Base-by-base conservation (phyloP, 805 yeast species). In the Cyberlindnera xylosilytica region DNA sequence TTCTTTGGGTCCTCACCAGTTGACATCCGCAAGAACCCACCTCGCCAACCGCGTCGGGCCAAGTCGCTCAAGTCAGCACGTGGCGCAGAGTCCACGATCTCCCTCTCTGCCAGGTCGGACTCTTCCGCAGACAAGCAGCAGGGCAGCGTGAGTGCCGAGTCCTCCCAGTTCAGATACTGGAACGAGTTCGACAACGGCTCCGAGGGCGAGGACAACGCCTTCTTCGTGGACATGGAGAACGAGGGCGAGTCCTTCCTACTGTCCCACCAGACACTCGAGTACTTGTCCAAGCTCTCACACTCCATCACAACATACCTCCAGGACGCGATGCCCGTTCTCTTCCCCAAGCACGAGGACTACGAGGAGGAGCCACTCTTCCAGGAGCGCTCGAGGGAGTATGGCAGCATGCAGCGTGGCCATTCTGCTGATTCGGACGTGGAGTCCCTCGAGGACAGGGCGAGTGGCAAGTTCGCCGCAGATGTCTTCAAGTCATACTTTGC, bases 121-220 rank as follows among this genome's bases (percentile, higher is more conserved):
- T 26, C 36, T 3, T 39, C 43, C 7, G 12, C 15, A 27, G 45
- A 41, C 17, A 28, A 18, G n/a, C 32, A 35, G 4, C 34, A 41
- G 11, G 34, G 30, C 24, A 23, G 37, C 36, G 34, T 38, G 38
- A 23, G 45, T 41, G 28, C 47, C 29, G 56, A 55, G 38, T 47
- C 50, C 1, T 33, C 51, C 39, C 60, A 38, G 51, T 53, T 54
- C 31, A 57, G 81, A 35, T 80, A 80, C 57, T 80, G 86, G 86
- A 80, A 80, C 53, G 86, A 80, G 61, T 80, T 80, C 55, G 86
- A 80, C 52, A 69, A 80, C 52, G 75, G 74, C 0, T 78, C 81
- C 1, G 85, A 79, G 44, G 75, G 63, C 34, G 78, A 66, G 44
- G 69, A 66, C 24, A 66, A 58, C 26, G 65, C 53, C 6, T 68